Percentiles rank a stretch among this genome's conserved stretches.
Evolutionary conservation across 352 stramenopile species (phyloP).

Genomic region (Phytophthora uliginosa): DNA sequence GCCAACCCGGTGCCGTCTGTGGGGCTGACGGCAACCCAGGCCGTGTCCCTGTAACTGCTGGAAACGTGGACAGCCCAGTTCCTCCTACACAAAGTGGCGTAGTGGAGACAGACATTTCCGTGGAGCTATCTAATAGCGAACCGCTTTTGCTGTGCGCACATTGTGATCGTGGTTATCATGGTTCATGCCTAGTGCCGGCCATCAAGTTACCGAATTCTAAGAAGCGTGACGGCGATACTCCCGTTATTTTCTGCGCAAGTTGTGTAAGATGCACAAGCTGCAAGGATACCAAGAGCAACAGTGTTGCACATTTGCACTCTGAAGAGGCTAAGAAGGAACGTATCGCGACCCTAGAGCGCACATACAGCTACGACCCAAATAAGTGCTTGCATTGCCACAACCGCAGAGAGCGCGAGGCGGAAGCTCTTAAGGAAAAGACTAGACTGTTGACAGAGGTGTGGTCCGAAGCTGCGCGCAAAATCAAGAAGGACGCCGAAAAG

Average conservation of each 20-base stretch:
- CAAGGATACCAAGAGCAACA: conserved; percentile 23
- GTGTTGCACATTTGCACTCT: conserved; percentile 13
- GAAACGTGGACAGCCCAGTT: conserved; percentile 28
- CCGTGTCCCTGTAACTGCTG: conserved; percentile 25
- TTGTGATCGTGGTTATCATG: conserved; percentile 70
- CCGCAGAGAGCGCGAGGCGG: conserved; percentile 60
- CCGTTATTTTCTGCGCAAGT: conserved; percentile 66
- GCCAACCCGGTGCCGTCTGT: conserved; percentile 51
- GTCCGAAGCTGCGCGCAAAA: conserved; percentile 54
- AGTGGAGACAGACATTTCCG: conserved; percentile 6
- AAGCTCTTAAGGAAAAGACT: conserved; percentile 56
- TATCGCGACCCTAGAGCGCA: conserved; percentile 37
- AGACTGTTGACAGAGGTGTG: conserved; percentile 72
- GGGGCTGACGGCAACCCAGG: conserved; percentile 6
- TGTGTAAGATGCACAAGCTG: conserved; percentile 79
- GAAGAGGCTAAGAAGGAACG: conserved; percentile 39
- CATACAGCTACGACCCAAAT: conserved; percentile 72
- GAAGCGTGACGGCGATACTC: conserved; percentile 21
- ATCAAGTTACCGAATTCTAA: conserved; percentile 36
- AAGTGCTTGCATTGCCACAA: conserved; percentile 74
- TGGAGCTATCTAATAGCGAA: conserved; percentile 23
- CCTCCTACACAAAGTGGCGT: conserved; percentile 7
- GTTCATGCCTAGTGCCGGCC: conserved; percentile 55
- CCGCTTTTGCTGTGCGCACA: conserved; percentile 49
- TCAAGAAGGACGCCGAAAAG: conserved; percentile 74